Evolutionary conservation across 2,329 filamentous ascomycete species (phyloP), one percentile per base, ranked within the genome.

Genomic region (Ceratocystis harringtonii): DNA sequence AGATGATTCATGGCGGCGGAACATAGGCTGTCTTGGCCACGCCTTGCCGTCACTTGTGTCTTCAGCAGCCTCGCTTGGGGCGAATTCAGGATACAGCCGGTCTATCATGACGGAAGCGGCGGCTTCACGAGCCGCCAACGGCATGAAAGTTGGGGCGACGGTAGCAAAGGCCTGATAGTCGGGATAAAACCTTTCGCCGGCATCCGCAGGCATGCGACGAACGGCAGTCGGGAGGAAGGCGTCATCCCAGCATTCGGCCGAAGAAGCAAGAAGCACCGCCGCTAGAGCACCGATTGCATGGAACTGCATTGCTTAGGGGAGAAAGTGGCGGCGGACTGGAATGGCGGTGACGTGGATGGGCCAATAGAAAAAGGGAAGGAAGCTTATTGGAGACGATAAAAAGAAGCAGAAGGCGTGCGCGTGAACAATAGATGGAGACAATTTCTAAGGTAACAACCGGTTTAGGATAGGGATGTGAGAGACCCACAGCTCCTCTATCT

Each of bases 101-200:
- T 72, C 65, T 5, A 71, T 70, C 28, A 71, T 70, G n/a, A 70
- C 70, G 48, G 72, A 71, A 6, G 71, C 72, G 8, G 74, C 72
- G 12, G 73, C 71, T 65, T 75, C 71, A 52, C 66, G 71, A 1
- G 73, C 70, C 1, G 70, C 68, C 30, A 73, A 67, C 1, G 73
- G 68, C 43, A 73, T 69, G 19, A 61, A 63, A 68, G 70, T 66
- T 63, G 61, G 65, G 30, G 28, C 50, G 66, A 62, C 55, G 65
- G 67, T 41, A 61, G 69, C 68, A 70, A 83, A 83, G 69, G 77
- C 79, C 69, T 79, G 85, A 73, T 90, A 87, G 57, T 88, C 81
- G 65, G 85, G 77, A 69, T 85, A 83, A 72, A 92, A 86, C 79
- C 90, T 94, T 72, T 89, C 86, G 67, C 82, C 82, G 62, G 84